A percentile compares a stretch with the other conserved stretches of the same genome.
These are phyloP conservation scores for Starmerella apis DNA, from an alignment of 805 yeast species.

Conservation along the genomic window DNA sequence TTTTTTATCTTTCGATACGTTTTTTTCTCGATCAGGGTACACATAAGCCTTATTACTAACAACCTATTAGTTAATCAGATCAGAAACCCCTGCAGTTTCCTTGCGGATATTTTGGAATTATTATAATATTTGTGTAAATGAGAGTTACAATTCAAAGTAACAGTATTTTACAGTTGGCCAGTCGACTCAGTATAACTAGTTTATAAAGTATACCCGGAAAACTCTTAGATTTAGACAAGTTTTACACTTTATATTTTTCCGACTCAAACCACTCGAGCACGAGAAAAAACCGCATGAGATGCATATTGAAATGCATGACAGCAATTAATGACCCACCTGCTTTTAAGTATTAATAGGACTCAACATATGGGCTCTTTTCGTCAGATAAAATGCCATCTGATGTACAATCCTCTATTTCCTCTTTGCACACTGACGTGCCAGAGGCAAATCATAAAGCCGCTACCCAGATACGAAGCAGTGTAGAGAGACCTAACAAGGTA, in stretches of 20 bases:
- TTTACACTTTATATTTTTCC: too few species aligned
- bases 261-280: too few species aligned
- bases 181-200: too few species aligned
- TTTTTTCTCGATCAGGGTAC: neutral
- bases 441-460: neutral
- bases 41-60: neutral
- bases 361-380: neutral
- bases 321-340: neutral
- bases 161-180: too few species aligned
- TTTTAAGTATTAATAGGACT: neutral
- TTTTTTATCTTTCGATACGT: too few species aligned
- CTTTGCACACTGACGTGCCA: neutral
- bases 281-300: neutral
- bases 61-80: neutral
- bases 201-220: too few species aligned
- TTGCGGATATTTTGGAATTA: neutral
- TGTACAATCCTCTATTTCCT: neutral
- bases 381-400: neutral
- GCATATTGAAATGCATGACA: constrained; percentile 1
- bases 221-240: neutral
- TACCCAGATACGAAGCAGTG: neutral
- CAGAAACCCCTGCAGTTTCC: neutral
- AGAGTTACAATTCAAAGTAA: too few species aligned
- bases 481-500: neutral
- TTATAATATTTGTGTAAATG: too few species aligned